Conservation (phyloP, 1,139 yeast genomes). For the Saccharomyces uvarum region DNA sequence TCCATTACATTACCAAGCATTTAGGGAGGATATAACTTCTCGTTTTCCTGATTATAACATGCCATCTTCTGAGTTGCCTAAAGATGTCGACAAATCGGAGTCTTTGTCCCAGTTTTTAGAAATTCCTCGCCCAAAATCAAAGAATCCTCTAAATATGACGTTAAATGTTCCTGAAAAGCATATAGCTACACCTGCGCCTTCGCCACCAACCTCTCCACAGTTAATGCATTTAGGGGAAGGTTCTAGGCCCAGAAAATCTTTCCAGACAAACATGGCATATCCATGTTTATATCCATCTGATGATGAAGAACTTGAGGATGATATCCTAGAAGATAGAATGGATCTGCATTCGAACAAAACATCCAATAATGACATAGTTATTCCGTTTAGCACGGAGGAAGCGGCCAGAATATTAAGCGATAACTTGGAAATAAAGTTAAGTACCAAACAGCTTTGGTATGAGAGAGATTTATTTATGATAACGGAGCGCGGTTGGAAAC, state of each 20-base stretch:
- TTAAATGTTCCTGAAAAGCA: constrained; percentile 61
- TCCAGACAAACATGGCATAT: constrained; percentile 69
- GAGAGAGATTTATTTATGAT: constrained; percentile 64
- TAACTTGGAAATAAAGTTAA: constrained; percentile 53
- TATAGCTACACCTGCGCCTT: constrained; percentile 83
- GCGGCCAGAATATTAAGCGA: constrained; percentile 60
- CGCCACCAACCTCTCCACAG: constrained; percentile 65
- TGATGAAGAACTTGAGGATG: constrained; percentile 19
- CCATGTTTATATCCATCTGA: constrained; percentile 70
- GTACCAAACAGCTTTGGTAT: constrained; percentile 62
- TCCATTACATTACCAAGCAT: constrained; percentile 73
- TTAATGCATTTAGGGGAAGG: constrained; percentile 12
- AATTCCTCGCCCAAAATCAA: constrained; percentile 52
- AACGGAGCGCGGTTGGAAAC: constrained; percentile 64
- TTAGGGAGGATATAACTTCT: constrained; percentile 63
- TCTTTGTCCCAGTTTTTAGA: constrained; percentile 53
- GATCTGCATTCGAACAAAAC: constrained; percentile 3
- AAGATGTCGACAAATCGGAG: constrained; percentile 42
- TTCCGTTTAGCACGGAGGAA: constrained; percentile 73
- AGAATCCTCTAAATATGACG: constrained; percentile 35
- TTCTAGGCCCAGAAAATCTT: constrained; percentile 45
- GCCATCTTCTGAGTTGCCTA: constrained; percentile 40
- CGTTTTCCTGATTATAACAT: constrained; percentile 67
- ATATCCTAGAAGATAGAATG: constrained; percentile 15
- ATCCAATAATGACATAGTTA: constrained; percentile 24